Base-by-base conservation (phyloP, 1,284 basidiomycete species). In the Marasmius tenuissimus region DNA sequence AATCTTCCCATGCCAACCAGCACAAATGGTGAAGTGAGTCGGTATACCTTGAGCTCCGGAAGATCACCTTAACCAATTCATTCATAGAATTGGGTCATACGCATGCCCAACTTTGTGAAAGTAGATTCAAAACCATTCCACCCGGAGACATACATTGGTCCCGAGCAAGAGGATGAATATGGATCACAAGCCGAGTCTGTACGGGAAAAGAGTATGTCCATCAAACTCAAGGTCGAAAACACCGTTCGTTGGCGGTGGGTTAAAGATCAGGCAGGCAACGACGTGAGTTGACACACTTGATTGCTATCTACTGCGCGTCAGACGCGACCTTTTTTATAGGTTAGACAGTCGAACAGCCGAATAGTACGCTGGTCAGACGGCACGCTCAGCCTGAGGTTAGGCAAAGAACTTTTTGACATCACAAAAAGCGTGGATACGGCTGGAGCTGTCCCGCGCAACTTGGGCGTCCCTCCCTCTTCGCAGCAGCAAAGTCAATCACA, bases 311-410 rank as follows among this genome's bases (percentile, higher is more conserved):
- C 9, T 61, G 38, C 42, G 42, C 52, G 8, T 42, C 22, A 57
- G 22, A 54, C 60, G 63, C 40, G 34, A 45, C 39, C 48, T 45
- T 55, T 47, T 8, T 47, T 62, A 20, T 72, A 94, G 88, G 78
- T 79, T 68, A 85, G 89, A 65, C 89, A 96, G 78, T 94, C 93
- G 9, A 97, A 97, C 72, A 86, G 89, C 65, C 89, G 94, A 16
- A 81, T 96, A 42, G 87, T 97, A 59, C 87, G 89, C 8, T 97
- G 95, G 95, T 96, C 93, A 22, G 96, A 97, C 71, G 95, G 95
- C 33, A 85, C 90, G 14, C 78, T 93, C 65, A 95, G 93, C 69
- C 83, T 97, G 40, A 89, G 92, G 66, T 80, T 97, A 59, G 95
- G 96, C 56, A 91, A 91, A 73, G 96, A 97, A 70, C 81, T 96